Base-by-base conservation (phyloP, 495 filamentous ascomycete genomes). In the Poronia punctata region DNA sequence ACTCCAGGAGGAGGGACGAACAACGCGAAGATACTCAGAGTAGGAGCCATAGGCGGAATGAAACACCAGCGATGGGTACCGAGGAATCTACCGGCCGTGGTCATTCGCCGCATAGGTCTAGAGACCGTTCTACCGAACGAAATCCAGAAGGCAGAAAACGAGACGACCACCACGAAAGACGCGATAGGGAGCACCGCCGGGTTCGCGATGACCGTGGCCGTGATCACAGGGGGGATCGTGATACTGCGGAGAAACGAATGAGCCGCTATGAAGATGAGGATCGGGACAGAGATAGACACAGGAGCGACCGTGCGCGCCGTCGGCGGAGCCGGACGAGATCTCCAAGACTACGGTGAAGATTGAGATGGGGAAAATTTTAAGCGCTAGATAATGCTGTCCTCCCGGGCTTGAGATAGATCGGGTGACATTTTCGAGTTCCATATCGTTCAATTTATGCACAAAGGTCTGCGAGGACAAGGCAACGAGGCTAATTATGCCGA, bases 261-360 rank as follows among this genome's bases (percentile, higher is more conserved):
- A 50, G 44, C 7, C 38, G 14, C 10, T 26, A 46, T 33, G 48
- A 60, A 7, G 57, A 59, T 3, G 43, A 46, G 29, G 56, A 51
- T 19, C 21, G 14, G 20, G 33, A 38, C n/a, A 25, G 34, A 6
- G 45, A 50, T 5, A 50, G 5, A 21, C 47, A 59, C 17, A 48
- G 35, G 11, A n/a, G n/a, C n/a, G 38, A 54, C 15, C 52, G 34
- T 6, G 52, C 35, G 38, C 50, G 45, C 15, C 51, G 50, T 33
- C 55, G 54, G 42, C 48, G 52, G 34, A 57, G 51, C 37, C 54
- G 54, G 38, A 51, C 51, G 19, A 46, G 46, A 41, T 57, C 54
- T 43, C 55, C 52, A 10, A 34, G 40, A 36, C 53, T 21, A 51
- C n/a, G n/a, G n/a, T 59, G 53, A 28, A 43, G 46, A 42, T 45